These are phyloP conservation scores for Pholiota microspora DNA, from an alignment of 768 basidiomycete species.

Conservation along the genomic window DNA sequence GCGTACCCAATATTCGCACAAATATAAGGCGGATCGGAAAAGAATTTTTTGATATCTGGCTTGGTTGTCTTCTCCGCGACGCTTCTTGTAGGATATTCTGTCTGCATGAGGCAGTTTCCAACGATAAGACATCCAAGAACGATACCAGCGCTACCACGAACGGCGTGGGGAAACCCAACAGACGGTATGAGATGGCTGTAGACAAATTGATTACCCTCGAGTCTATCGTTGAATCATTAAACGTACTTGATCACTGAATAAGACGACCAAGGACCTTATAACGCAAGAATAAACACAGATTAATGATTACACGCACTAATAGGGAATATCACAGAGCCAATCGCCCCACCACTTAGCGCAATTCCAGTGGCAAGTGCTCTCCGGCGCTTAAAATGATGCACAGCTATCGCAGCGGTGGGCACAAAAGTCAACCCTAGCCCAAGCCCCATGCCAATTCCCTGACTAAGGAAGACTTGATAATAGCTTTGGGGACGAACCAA, in stretches of 20 bases:
- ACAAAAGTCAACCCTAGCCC: constrained; percentile 44
- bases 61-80: background rate
- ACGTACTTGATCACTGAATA: constrained; percentile 26
- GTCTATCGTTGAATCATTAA: background rate
- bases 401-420: constrained; percentile 38
- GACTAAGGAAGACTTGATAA: constrained; percentile 49
- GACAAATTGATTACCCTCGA: background rate
- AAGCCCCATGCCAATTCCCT: constrained; percentile 48
- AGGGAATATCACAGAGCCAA: constrained; percentile 30
- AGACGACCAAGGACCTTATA: no score
- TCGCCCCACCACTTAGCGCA: constrained; percentile 38
- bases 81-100: background rate
- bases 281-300: no score
- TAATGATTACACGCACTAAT: constrained; percentile 24
- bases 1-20: constrained; percentile 21
- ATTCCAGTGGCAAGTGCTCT: constrained; percentile 32
- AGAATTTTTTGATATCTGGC: constrained; percentile 23
- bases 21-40: constrained; percentile 25
- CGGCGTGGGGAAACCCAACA: constrained; percentile 22
- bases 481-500: constrained; percentile 35
- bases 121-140: constrained; percentile 20
- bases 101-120: constrained; percentile 25
- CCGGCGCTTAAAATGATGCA: constrained; percentile 40
- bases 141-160: constrained; percentile 22
- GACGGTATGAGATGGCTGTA: constrained; percentile 21